Percentiles rank a stretch among this genome's conserved stretches.
Conservation (phyloP, 495 filamentous ascomycete genomes). For the Penicillium odoratum region DNA sequence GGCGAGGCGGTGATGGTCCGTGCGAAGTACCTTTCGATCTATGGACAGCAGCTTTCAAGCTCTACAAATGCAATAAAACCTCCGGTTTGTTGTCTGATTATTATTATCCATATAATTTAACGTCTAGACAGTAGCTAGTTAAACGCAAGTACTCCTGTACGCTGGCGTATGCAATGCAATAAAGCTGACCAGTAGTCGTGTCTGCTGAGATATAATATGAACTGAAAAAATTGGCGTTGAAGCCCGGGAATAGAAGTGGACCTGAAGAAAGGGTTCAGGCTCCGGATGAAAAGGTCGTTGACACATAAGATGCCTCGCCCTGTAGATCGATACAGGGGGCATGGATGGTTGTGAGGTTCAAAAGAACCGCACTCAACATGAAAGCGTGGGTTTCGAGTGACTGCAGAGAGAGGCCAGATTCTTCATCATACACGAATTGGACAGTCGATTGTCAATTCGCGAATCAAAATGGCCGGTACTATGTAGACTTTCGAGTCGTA, state of each 20-base stretch:
- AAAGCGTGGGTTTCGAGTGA: not conserved
- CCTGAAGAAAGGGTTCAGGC: not conserved
- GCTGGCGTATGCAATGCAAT: slow-evolving; percentile 1
- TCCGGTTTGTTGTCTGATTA: not conserved
- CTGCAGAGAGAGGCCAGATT: too few relatives aligned
- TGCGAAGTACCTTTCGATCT: slow-evolving; percentile 15
- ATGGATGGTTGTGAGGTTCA: too few relatives aligned
- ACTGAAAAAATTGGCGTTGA: not conserved
- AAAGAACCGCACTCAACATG: too few relatives aligned
- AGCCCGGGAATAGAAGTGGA: not conserved
- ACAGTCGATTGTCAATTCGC: not conserved
- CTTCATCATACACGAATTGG: too few relatives aligned
- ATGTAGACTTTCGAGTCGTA: not conserved
- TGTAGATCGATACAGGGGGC: too few relatives aligned
- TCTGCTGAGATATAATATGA: not conserved
- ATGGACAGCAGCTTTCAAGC: not conserved
- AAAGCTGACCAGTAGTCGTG: not conserved
- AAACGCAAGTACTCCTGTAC: not conserved
- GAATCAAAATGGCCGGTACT: not conserved
- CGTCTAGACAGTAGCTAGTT: not conserved
- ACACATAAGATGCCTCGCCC: not conserved
- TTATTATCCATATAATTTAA: not conserved
- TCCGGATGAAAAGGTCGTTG: not conserved
- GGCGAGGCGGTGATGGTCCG: slow-evolving; percentile 29
- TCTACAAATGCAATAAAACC: too few relatives aligned